phyloP scores from a whole-genome alignment of 441 rosid genomes.

The Euphorbia schlechtendalii region DNA sequence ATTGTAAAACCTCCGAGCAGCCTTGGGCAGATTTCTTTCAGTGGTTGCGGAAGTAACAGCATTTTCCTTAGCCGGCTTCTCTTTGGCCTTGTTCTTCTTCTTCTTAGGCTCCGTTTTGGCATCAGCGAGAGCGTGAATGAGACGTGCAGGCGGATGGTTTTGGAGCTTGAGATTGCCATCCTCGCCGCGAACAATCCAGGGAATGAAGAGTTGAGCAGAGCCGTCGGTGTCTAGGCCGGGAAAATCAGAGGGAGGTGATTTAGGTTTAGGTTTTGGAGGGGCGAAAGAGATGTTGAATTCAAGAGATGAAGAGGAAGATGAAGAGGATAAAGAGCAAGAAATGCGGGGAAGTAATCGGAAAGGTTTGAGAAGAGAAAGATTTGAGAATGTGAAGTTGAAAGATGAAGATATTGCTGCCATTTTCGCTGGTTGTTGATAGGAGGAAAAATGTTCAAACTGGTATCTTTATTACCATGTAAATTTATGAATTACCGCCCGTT shows the following conservation, averaged over 20 bases:
- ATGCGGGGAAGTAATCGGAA: slow-evolving; percentile 36
- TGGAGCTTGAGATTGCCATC: slow-evolving; percentile 74
- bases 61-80: slow-evolving; percentile 3
- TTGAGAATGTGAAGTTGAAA: slow-evolving; percentile 26
- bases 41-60: not conserved
- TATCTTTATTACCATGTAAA: too few relatives aligned
- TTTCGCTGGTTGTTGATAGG: too few relatives aligned
- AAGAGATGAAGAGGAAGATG: slow-evolving; percentile 24
- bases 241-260: slow-evolving; percentile 8
- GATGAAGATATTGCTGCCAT: slow-evolving; percentile 21
- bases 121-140: slow-evolving; percentile 55
- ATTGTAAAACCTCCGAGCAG: slow-evolving; percentile 78
- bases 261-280: slow-evolving; percentile 43
- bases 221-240: too few relatives aligned
- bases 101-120: slow-evolving; percentile 47
- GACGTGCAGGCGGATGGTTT: slow-evolving; percentile 55
- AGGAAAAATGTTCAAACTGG: too few relatives aligned
- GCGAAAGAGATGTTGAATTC: slow-evolving; percentile 80
- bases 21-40: slow-evolving; percentile 59
- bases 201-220: slow-evolving; percentile 6
- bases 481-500: not conserved
- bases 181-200: slow-evolving; percentile 69
- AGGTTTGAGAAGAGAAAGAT: slow-evolving; percentile 24
- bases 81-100: slow-evolving; percentile 21
- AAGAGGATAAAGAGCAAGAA: slow-evolving; percentile 26